Percentiles rank a stretch among this genome's conserved stretches.
Evolutionary conservation across 495 filamentous ascomycete species (phyloP).

Genomic region (Penicillium steckii): DNA sequence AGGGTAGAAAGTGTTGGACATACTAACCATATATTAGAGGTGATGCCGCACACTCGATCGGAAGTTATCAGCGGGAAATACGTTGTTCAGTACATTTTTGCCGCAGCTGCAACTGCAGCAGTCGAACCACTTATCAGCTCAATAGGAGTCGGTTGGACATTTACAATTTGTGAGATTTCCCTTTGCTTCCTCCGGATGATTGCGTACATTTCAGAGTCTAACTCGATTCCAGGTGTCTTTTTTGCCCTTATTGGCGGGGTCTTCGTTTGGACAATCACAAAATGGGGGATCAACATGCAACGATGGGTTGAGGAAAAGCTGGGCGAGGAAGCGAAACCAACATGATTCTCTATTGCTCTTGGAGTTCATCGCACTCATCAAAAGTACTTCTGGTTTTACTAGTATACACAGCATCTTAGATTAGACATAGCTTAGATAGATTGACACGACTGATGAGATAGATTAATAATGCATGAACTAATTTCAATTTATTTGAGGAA

Average conservation of each 20-base stretch:
- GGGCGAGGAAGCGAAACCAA: slow-evolving; percentile 17
- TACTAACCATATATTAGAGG: slow-evolving; percentile 25
- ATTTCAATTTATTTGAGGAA: no score
- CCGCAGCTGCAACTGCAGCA: slow-evolving; percentile 59
- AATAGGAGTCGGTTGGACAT: slow-evolving; percentile 66
- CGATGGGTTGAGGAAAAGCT: slow-evolving; percentile 36
- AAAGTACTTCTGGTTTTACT: no score
- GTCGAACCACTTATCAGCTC: slow-evolving; percentile 62
- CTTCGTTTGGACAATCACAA: slow-evolving; percentile 33
- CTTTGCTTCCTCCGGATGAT: neutral
- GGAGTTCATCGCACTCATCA: no score
- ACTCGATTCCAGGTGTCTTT: slow-evolving; percentile 27
- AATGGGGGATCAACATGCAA: slow-evolving; percentile 45
- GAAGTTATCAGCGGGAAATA: slow-evolving; percentile 77
- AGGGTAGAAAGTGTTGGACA: neutral
- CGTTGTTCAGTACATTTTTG: slow-evolving; percentile 68
- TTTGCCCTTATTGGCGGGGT: slow-evolving; percentile 34
- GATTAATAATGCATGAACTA: slow-evolving; percentile 3
- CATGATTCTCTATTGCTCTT: neutral
- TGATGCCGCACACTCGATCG: slow-evolving; percentile 46
- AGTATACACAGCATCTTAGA: no score
- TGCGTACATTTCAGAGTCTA: neutral
- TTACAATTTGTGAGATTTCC: slow-evolving; percentile 44
- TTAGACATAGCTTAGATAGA: slow-evolving; percentile 1
- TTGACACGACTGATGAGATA: slow-evolving; percentile 2